A percentile compares a stretch with the other conserved stretches of the same genome.
These are phyloP conservation scores for Penicillium glabrum DNA, from an alignment of 2,329 filamentous ascomycete species.

Conservation along the genomic window DNA sequence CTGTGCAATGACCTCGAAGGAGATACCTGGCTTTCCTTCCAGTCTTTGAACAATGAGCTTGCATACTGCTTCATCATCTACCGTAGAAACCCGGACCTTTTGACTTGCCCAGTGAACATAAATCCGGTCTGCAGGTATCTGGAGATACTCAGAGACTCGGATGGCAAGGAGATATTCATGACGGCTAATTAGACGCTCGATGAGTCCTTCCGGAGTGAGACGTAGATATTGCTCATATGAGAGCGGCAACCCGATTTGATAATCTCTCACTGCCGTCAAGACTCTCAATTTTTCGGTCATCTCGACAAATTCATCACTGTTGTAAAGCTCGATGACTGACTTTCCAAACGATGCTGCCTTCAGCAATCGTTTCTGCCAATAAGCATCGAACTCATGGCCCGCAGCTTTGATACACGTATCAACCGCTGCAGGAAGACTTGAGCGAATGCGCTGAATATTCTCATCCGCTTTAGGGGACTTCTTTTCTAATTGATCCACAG, in stretches of 20 bases:
- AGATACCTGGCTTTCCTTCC: slow-evolving; percentile 85
- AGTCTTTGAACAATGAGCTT: slow-evolving; percentile 82
- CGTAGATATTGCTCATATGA: slow-evolving; percentile 94
- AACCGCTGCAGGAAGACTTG: slow-evolving; percentile 86
- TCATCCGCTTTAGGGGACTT: slow-evolving; percentile 97
- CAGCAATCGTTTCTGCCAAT: slow-evolving; percentile 95
- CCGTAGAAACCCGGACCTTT: slow-evolving; percentile 81
- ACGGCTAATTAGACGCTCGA: slow-evolving; percentile 80
- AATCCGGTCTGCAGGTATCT: slow-evolving; percentile 81
- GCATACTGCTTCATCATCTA: slow-evolving; percentile 86
- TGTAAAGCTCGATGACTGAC: slow-evolving; percentile 94
- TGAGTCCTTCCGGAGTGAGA: slow-evolving; percentile 83
- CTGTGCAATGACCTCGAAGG: slow-evolving; percentile 89
- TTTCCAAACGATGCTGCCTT: slow-evolving; percentile 97
- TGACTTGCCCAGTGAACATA: slow-evolving; percentile 97
- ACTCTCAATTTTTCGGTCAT: slow-evolving; percentile 95
- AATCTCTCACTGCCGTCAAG: slow-evolving; percentile 87
- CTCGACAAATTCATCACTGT: slow-evolving; percentile 97
- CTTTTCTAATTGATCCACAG: slow-evolving; percentile 83
- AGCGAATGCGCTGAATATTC: slow-evolving; percentile 89
- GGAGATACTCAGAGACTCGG: slow-evolving; percentile 82
- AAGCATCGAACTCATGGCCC: slow-evolving; percentile 82
- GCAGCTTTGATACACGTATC: slow-evolving; percentile 92
- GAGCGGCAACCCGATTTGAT: slow-evolving; percentile 83
- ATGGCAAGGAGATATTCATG: slow-evolving; percentile 90